Base-by-base conservation (phyloP, 768 basidiomycete species). In the Cubamyces sp. region DNA sequence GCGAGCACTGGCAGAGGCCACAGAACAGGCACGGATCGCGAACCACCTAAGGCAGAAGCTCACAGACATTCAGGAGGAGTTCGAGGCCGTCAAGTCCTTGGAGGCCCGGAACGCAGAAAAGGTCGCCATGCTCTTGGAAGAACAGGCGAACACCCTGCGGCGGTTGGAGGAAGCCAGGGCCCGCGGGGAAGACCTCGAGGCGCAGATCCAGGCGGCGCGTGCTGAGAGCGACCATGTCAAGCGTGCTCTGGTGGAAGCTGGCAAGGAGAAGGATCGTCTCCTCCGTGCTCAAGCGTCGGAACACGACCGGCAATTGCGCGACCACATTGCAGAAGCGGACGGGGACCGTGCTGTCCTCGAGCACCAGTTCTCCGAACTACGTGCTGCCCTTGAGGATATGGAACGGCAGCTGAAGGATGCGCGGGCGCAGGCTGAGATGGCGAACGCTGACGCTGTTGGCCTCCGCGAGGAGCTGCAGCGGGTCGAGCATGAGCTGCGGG, bases 281-380 rank as follows among this genome's bases (percentile, higher is more conserved):
- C 75, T 94, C 59, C 84, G 81, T 43, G 82, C 80, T 3, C 92
- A 94, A 71, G 88, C 90, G 7, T 85, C 83, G 15, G 91, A 82
- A 69, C 81, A 86, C 58, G 87, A 88, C 60, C 76, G 83, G 37
- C 74, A 81, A 46, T 85, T 97, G 64, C 84, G 93, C 1, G 94
- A 97, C 71, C 91, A 95, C 68, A 88, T 91, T 57, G 91, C 91
- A 3, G 96, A 98, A 74, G 92, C 94, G 15, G 94, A 97, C 69
- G 92, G 94, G 1, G 95, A 98, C 73, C 85, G 94, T 8, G 94
- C 95, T 0, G 93, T 96, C 15, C 79, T 97, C 48, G 94, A 97
- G 74, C 87, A 95, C 52, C 91, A 94, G 73, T 88, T 91, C 71
- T 85, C 83, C 42, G 91, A 92, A 70, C 76, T 92, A 40, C 82